Percentiles rank a stretch among this genome's conserved stretches.
phyloP scores from a whole-genome alignment of 1,284 basidiomycete species.

The Sphaerobolus stellatus region DNA sequence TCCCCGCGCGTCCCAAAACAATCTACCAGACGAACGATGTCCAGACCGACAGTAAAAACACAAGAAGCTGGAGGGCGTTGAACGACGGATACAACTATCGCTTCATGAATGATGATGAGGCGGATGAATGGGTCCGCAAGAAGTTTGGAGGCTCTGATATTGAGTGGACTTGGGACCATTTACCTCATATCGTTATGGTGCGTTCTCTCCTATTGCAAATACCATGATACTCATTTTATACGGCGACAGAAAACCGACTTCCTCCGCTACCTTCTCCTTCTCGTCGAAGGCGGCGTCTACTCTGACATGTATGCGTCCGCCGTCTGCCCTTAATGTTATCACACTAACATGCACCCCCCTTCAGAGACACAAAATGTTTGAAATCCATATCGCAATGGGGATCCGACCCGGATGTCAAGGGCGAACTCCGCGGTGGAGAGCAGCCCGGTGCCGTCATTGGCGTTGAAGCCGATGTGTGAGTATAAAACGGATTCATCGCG shows the following conservation, averaged over 20 bases:
- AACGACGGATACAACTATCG: slow-evolving; percentile 19
- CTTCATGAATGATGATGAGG: slow-evolving; percentile 32
- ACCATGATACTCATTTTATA: not conserved
- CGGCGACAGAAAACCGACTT: slow-evolving; percentile 31
- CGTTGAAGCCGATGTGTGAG: slow-evolving; percentile 38
- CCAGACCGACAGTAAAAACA: not conserved
- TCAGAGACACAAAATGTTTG: slow-evolving; percentile 18
- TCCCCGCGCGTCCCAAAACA: slow-evolving; percentile 6
- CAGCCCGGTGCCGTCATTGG: slow-evolving; percentile 34
- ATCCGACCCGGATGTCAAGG: slow-evolving; percentile 19
- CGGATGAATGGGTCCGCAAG: slow-evolving; percentile 28
- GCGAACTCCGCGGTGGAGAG: slow-evolving; percentile 17
- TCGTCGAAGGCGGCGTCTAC: slow-evolving; percentile 40
- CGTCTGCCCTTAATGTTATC: not conserved
- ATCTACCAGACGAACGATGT: slow-evolving; percentile 21
- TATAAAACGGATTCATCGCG: not conserved
- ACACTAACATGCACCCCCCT: not conserved
- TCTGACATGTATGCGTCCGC: slow-evolving; percentile 23
- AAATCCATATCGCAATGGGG: slow-evolving; percentile 23
- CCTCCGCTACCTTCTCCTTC: slow-evolving; percentile 36
- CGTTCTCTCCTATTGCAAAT: not conserved
- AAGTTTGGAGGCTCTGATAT: slow-evolving; percentile 26
- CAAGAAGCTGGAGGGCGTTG: slow-evolving; percentile 9
- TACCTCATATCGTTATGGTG: slow-evolving; percentile 33
- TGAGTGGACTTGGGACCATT: slow-evolving; percentile 30